Evolutionary conservation across 2,329 filamentous ascomycete species (phyloP).

Genomic region (Sphaerulina musiva): DNA sequence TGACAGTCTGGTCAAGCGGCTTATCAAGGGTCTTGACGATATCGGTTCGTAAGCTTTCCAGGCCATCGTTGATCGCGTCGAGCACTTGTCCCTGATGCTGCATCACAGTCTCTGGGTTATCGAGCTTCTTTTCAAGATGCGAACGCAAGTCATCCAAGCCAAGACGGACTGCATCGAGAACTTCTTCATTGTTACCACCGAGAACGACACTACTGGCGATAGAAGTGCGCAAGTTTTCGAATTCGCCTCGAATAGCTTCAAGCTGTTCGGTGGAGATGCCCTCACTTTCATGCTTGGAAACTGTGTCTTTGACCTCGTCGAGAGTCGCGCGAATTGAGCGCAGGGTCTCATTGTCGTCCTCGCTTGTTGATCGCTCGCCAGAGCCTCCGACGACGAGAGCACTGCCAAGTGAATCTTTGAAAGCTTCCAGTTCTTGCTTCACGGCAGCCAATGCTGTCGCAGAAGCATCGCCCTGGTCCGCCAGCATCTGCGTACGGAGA

Average conservation of each 20-base stretch:
- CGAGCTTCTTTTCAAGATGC: conserved; percentile 48
- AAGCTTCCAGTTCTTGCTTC: conserved; percentile 39
- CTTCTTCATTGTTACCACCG: conserved; percentile 42
- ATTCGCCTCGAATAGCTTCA: conserved; percentile 47
- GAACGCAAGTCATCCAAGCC: conserved; percentile 46
- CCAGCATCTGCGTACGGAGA: conserved; percentile 35
- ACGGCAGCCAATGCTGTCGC: conserved; percentile 40
- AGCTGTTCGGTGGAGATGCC: conserved; percentile 46
- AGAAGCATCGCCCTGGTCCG: conserved; percentile 38
- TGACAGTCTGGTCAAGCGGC: conserved; percentile 73
- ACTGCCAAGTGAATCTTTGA: conserved; percentile 40
- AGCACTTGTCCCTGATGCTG: conserved; percentile 53
- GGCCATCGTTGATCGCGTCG: conserved; percentile 59
- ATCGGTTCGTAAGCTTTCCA: conserved; percentile 69
- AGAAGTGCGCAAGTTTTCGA: conserved; percentile 44
- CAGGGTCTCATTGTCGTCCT: conserved; percentile 20
- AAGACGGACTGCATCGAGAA: conserved; percentile 44
- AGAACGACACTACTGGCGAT: conserved; percentile 37
- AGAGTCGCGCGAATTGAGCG: conserved; percentile 28
- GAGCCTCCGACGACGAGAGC: conserved; percentile 36
- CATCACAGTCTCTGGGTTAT: conserved; percentile 45
- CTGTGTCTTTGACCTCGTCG: conserved; percentile 38
- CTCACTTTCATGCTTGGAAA: conserved; percentile 16
- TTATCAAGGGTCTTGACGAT: conserved; percentile 69
- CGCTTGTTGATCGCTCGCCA: conserved; percentile 6